A percentile compares a stretch with the other conserved stretches of the same genome.
Evolutionary conservation across 2,329 filamentous ascomycete genomes (phyloP).

Genomic region (Phialocephala subalpina): DNA sequence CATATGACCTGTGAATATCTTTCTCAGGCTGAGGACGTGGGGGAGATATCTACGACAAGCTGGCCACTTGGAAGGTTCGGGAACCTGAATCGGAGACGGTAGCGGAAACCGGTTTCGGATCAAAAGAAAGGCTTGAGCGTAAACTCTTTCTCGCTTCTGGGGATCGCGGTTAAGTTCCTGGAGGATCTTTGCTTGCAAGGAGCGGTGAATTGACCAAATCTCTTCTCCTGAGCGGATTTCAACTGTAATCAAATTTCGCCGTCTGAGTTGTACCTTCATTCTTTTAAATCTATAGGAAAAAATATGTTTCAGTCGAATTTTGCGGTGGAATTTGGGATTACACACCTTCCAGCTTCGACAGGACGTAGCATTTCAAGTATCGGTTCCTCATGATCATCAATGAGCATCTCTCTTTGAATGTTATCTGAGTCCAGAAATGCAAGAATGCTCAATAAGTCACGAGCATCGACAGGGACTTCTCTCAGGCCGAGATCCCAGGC

Average conservation of each 20-base stretch:
- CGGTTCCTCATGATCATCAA: slow-evolving; percentile 29
- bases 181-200: slow-evolving; percentile 34
- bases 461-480: slow-evolving; percentile 28
- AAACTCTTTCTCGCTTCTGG: slow-evolving; percentile 24
- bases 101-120: slow-evolving; percentile 3
- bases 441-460: slow-evolving; percentile 34
- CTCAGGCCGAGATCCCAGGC: slow-evolving; percentile 37
- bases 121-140: slow-evolving; percentile 25
- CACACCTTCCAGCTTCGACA: too few relatives aligned
- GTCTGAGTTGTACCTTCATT: slow-evolving; percentile 32
- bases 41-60: slow-evolving; percentile 13
- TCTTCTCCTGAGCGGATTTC: slow-evolving; percentile 19
- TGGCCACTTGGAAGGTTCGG: slow-evolving; percentile 19
- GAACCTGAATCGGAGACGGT: slow-evolving; percentile 5
- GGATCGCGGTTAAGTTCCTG: slow-evolving; percentile 28
- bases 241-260: slow-evolving; percentile 31
- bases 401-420: slow-evolving; percentile 34
- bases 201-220: slow-evolving; percentile 33
- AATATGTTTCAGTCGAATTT: too few relatives aligned
- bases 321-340: too few relatives aligned
- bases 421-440: slow-evolving; percentile 35
- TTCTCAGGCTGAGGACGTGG: slow-evolving; percentile 11
- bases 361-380: too few relatives aligned
- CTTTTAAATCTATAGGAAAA: slow-evolving; percentile 25
- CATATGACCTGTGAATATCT: background rate